phyloP scores from a whole-genome alignment of 2,329 filamentous ascomycete species.

The Didymosphaeria variabile region DNA sequence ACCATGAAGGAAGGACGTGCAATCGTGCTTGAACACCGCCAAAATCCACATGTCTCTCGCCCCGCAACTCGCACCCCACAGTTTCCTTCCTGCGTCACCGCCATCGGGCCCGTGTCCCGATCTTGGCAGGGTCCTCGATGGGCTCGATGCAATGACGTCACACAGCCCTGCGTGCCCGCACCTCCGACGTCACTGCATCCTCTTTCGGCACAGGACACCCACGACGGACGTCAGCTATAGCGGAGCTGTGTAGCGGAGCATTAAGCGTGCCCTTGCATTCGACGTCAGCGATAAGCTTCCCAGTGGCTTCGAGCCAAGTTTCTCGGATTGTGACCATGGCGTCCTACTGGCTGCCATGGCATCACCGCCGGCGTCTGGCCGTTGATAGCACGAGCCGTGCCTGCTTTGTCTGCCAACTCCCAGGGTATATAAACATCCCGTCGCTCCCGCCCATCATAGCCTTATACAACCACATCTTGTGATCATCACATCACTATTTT shows the following conservation, averaged over 20 bases:
- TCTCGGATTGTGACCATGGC: no score
- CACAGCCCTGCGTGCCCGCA: neutral
- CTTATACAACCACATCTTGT: neutral
- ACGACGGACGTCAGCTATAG: neutral
- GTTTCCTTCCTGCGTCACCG: neutral
- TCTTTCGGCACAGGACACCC: neutral
- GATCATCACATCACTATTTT: neutral
- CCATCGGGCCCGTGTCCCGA: neutral
- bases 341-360: neutral
- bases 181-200: neutral
- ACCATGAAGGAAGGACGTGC: no score
- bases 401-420: neutral
- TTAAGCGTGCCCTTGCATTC: neutral
- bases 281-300: slow-evolving; percentile 12
- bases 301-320: neutral
- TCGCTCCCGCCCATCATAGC: neutral
- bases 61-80: neutral
- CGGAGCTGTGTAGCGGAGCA: neutral
- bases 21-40: neutral
- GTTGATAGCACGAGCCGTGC: neutral
- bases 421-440: neutral
- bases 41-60: neutral
- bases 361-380: neutral
- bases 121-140: slow-evolving; percentile 9
- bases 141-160: neutral